Evolutionary conservation across 495 filamentous ascomycete genomes (phyloP).

Genomic region (Penicillium herquei): DNA sequence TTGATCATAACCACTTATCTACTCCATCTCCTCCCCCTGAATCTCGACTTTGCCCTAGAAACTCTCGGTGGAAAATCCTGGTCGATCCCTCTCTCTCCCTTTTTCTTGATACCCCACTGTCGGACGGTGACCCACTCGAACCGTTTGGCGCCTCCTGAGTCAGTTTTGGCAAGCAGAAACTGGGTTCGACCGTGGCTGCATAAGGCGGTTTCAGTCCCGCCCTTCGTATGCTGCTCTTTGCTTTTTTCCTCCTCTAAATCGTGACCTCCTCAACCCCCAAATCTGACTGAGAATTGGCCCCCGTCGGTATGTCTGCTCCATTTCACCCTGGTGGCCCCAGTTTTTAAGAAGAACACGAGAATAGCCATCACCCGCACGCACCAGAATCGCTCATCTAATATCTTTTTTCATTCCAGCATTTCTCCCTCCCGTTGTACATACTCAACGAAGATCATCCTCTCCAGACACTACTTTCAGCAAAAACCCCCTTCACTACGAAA

Average conservation of each 20-base stretch:
- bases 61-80: no score
- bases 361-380: no score
- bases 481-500: constrained; percentile 13
- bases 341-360: background rate
- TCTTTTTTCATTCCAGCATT: background rate
- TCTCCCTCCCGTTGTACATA: no score
- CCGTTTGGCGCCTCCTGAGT: constrained; percentile 25
- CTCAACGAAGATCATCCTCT: background rate
- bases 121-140: constrained; percentile 16
- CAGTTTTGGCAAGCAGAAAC: constrained; percentile 10
- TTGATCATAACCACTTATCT: no score
- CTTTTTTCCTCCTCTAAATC: constrained; percentile 7
- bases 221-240: constrained; percentile 2
- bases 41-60: no score
- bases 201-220: constrained; percentile 14
- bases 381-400: background rate
- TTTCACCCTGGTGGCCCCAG: background rate
- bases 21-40: no score
- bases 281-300: background rate
- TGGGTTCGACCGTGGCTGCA: constrained; percentile 12
- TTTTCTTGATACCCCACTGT: constrained; percentile 7
- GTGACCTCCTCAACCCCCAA: background rate
- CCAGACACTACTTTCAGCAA: background rate
- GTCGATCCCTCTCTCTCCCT: background rate
- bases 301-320: background rate